Percentiles rank a stretch among this genome's conserved stretches.
phyloP scores from a whole-genome alignment of 495 filamentous ascomycete species.

The Entonaema liquescens region DNA sequence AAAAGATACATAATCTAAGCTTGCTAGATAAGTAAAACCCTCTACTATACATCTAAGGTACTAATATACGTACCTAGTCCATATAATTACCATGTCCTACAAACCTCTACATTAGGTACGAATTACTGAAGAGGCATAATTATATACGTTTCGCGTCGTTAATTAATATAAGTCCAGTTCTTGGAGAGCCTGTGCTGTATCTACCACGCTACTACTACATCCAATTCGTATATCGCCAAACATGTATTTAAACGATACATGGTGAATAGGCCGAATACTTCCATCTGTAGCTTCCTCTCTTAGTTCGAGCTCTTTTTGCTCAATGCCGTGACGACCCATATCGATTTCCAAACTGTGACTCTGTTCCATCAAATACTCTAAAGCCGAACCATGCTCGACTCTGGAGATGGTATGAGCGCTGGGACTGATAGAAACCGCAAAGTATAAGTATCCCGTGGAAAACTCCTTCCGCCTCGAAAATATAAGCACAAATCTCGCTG shows the following conservation, averaged over 20 bases:
- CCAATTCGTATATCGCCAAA: constrained; percentile 25
- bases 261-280: constrained; percentile 1
- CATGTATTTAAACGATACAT: constrained; percentile 21
- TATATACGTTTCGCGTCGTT: background rate
- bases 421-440: constrained; percentile 18
- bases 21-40: too few species aligned
- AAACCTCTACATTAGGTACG: background rate
- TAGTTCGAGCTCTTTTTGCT: constrained; percentile 3
- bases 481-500: constrained; percentile 17
- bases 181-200: background rate
- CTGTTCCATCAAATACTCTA: constrained; percentile 27
- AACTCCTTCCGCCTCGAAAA: constrained; percentile 7
- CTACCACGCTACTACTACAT: background rate
- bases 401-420: background rate
- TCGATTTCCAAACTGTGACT: constrained; percentile 12
- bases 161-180: background rate
- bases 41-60: too few species aligned
- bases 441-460: constrained; percentile 2
- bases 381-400: constrained; percentile 8
- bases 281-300: background rate
- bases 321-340: constrained; percentile 12
- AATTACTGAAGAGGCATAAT: background rate
- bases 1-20: too few species aligned
- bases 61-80: too few species aligned
- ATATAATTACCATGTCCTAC: background rate